Conservation (phyloP, 306 rosid species). For the Cicer pinnatifidum region DNA sequence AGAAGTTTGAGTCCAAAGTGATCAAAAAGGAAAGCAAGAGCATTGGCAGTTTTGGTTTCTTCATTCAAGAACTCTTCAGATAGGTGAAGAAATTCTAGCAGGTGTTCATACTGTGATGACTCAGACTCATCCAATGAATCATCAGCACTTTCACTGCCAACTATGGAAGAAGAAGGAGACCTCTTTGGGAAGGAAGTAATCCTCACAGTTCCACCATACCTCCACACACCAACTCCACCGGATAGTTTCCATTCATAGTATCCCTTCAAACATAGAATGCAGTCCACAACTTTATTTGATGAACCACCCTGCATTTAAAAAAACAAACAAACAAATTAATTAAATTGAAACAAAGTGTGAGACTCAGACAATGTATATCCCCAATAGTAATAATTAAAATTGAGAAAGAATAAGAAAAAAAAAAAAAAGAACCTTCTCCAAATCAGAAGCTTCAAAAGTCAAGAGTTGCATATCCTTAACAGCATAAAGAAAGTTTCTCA, state of each 20-base stretch:
- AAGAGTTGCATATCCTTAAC: constrained; percentile 85
- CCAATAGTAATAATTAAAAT: too few species aligned
- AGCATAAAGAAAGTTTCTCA: constrained; percentile 96
- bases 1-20: constrained; percentile 86
- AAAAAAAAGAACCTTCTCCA: constrained; percentile 75
- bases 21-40: constrained; percentile 87
- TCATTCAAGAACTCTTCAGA: constrained; percentile 73
- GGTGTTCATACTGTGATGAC: constrained; percentile 84
- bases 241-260: constrained; percentile 89
- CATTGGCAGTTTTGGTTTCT: constrained; percentile 74
- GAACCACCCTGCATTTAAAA: constrained; percentile 78
- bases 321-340: neutral
- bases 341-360: too few species aligned
- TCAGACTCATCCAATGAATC: constrained; percentile 84
- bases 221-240: constrained; percentile 97
- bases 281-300: constrained; percentile 88
- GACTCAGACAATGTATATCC: too few species aligned
- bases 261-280: constrained; percentile 95
- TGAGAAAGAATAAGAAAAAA: neutral
- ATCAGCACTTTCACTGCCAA: constrained; percentile 83
- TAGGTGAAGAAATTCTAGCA: constrained; percentile 76
- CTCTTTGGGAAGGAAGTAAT: constrained; percentile 79
- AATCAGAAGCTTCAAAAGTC: constrained; percentile 94
- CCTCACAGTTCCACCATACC: constrained; percentile 96
- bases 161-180: constrained; percentile 65